Evolutionary conservation across 2,329 filamentous ascomycete species (phyloP), one percentile per base, ranked within the genome.

Genomic region (Trichoderma polysporum): DNA sequence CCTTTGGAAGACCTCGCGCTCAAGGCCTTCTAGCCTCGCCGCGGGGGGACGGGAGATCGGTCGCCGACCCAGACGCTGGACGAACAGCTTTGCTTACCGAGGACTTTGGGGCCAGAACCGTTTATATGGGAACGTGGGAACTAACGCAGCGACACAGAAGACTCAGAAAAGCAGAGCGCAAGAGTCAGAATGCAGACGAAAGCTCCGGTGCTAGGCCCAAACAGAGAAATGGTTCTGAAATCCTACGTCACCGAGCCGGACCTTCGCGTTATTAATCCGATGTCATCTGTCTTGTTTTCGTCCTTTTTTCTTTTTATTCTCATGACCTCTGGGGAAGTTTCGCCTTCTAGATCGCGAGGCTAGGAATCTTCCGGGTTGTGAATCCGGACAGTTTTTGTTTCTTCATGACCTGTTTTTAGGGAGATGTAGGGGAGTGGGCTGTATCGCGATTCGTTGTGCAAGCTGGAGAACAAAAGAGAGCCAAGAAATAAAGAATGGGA

Each of bases 361-460:
- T 64, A 64, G 60, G 60, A 64, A 64, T 64, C 60, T 64, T 56
- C 50, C 60, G 60, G 60, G 60, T 56, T 54, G 50, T 17, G 10
- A n/a, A 31, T 49, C 47, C 33, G 31, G 4, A 19, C 9, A 10
- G 15, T 19, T 15, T 19, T 12, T 54, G 13, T 35, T 15, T 33
- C 22, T 12, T 41, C 17, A n/a, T 4, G 39, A 8, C 39, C 31
- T 7, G 15, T 52, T 15, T 15, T 6, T 47, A n/a, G n/a, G 7
- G 27, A 7, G 17, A 15, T 33, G 17, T 4, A 33, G 27, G 50
- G 25, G 13, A 17, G 31, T 62, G 47, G 47, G 33, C 33, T 52
- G 33, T 7, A 19, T 19, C 6, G 13, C 27, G 19, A 25, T 50
- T 50, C 13, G 47, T 10, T 50, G n/a, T 45, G 19, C 19, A 19